Percentiles rank a stretch among this genome's conserved stretches.
phyloP scores from a whole-genome alignment of 176 grass and related monocot genomes.

The Zoysia japonica region DNA sequence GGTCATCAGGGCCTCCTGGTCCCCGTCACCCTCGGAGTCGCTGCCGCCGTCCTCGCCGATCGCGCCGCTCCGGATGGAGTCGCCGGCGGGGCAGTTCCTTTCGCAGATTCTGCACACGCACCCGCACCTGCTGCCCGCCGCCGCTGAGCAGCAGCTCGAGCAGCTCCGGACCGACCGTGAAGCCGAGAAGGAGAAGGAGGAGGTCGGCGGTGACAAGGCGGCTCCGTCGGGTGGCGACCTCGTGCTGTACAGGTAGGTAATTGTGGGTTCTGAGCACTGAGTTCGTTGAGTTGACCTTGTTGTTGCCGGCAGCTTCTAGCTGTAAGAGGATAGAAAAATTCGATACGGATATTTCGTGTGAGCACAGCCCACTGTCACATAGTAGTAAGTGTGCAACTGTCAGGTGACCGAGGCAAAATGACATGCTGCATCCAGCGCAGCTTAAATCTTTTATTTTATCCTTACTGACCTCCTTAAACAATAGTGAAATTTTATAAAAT shows the following conservation, averaged over 20 bases:
- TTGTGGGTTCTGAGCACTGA: not conserved
- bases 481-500: not conserved
- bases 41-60: constrained; percentile 58
- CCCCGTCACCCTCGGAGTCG: constrained; percentile 52
- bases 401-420: constrained; percentile 9
- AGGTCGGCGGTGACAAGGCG: constrained; percentile 46
- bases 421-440: not conserved
- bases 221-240: constrained; percentile 64
- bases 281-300: not conserved
- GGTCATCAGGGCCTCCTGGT: constrained; percentile 52
- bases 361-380: not conserved
- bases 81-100: constrained; percentile 81
- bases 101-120: constrained; percentile 84
- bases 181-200: constrained; percentile 35
- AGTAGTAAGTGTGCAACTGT: constrained; percentile 16
- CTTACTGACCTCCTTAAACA: constrained; percentile 16
- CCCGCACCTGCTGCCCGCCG: constrained; percentile 86
- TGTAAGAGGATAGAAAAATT: constrained; percentile 13
- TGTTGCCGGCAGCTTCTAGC: not conserved
- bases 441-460: not conserved
- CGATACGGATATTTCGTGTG: not conserved
- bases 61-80: constrained; percentile 88
- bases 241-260: constrained; percentile 83
- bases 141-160: constrained; percentile 91
- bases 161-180: constrained; percentile 78